Evolutionary conservation across 176 grass and related monocot species (phyloP), one percentile per base, ranked within the genome.

Genomic region (Melocanna baccifera): DNA sequence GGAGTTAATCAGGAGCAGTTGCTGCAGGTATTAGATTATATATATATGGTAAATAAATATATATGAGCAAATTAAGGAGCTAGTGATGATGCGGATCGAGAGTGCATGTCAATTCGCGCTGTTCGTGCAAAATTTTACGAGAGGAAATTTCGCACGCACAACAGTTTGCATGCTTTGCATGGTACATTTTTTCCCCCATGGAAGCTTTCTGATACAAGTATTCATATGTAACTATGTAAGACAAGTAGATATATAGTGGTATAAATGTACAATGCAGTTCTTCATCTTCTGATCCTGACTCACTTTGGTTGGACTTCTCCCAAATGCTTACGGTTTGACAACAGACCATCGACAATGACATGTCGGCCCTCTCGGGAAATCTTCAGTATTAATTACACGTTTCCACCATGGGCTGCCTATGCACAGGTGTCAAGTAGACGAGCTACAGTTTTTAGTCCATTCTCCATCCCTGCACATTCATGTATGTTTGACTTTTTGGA

Each of bases 131-230:
- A 86, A 86, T 58, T 83, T 72, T 45, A 19, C 78, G 12, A 12
- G 20, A n/a, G 20, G 0, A 73, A 86, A 90, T 90, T 82, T 86
- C 47, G 30, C 73, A 48, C 79, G 78, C 64, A 86, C 83, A 78
- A 46, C 65, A 37, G 67, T 43, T 43, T 78, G 28, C 26, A 58
- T 34, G 42, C 26, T 37, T 56, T 19, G 23, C 56, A 50, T 51
- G 66, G 43, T 75, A 68, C 18, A 84, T 40, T 80, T 84, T 61
- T 19, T 51, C 28, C 26, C 9, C 57, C 25, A 34, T 23, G 20
- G 41, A 32, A 63, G 22, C 71, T 67, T 29, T 51, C 19, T 61
- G 47, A 22, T 69, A 22, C 19, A 47, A 43, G 41, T 23, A 86
- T 66, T 73, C 40, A 25, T 16, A 19, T 63, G 57, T 18, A 6